These are phyloP conservation scores for Pythium phragmiticola DNA, from an alignment of 352 stramenopile species.

Conservation along the genomic window DNA sequence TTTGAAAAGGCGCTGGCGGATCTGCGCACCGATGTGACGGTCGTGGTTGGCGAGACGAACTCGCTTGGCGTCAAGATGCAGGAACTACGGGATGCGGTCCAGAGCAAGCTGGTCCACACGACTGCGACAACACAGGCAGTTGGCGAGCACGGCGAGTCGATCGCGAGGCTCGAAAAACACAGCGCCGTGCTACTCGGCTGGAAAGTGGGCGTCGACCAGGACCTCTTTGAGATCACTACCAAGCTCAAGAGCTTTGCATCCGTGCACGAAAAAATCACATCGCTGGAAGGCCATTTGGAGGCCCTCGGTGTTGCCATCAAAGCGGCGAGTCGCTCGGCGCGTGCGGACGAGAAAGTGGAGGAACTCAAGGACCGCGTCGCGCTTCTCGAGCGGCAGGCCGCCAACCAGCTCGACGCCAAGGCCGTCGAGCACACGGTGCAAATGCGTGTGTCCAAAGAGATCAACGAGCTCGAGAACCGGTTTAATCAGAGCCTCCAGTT, in stretches of 20 bases:
- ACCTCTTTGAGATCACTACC: slow-evolving; percentile 49
- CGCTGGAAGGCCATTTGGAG: slow-evolving; percentile 63
- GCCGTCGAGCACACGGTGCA: slow-evolving; percentile 64
- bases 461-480: slow-evolving; percentile 72
- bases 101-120: slow-evolving; percentile 31
- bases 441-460: slow-evolving; percentile 62
- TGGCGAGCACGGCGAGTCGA: slow-evolving; percentile 48
- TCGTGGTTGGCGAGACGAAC: slow-evolving; percentile 44
- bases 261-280: slow-evolving; percentile 53
- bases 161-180: slow-evolving; percentile 71
- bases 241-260: slow-evolving; percentile 57
- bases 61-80: slow-evolving; percentile 42
- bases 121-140: slow-evolving; percentile 35
- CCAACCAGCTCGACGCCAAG: slow-evolving; percentile 58
- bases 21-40: slow-evolving; percentile 55
- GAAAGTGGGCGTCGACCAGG: slow-evolving; percentile 62
- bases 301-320: slow-evolving; percentile 37
- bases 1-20: slow-evolving; percentile 72
- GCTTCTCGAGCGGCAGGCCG: slow-evolving; percentile 50
- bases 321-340: slow-evolving; percentile 34
- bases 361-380: slow-evolving; percentile 53
- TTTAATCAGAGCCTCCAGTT: slow-evolving; percentile 53
- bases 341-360: slow-evolving; percentile 59
- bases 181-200: slow-evolving; percentile 59
- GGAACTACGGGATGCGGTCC: slow-evolving; percentile 49